Base-by-base conservation (phyloP, 2,329 filamentous ascomycete species). In the Helicocarpus griseus region DNA sequence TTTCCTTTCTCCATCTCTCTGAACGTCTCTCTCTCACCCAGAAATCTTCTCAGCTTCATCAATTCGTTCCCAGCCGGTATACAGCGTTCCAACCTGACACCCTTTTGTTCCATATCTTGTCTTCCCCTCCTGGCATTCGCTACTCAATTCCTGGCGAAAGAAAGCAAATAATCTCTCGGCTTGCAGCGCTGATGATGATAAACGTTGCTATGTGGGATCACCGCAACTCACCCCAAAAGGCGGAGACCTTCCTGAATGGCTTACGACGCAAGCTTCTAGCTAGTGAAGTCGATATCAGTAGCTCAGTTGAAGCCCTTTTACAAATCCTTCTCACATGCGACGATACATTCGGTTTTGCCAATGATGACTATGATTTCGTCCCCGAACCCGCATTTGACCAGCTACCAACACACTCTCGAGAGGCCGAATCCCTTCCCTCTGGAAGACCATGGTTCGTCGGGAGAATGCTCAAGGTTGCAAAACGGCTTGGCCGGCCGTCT, bases 151-250 rank as follows among this genome's bases (percentile, higher is more conserved):
- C 64, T 5, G 67, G 64, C 19, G 59, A 68, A 45, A 63, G 67
- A n/a, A 70, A 69, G 53, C 67, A 70, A 53, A 65, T 68, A 46
- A 61, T 70, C 40, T 58, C 67, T 19, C 64, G 67, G 19, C 51
- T 70, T 1, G 65, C 63, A 9, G 58, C 63, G 1, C 48, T 71
- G 28, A 64, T 70, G 47, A 69, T 65, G 50, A 56, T 71, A 46
- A 71, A 71, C 52, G 63, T 63, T 4, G 67, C 63, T 4, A 58
- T 71, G 9, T 72, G 68, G 68, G 67, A 72, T 55, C 69, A 71
- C 48, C 62, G 69, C 14, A 60, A 62, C 35, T 61, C 64, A 7
- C 57, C 59, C 0, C 53, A 51, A 6, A 58, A 58, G 31, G 62
- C 59, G 11, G 65, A 65, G 21, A 55, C 56, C 5, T 71, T 70